Base-by-base conservation (phyloP, 148 eudicot species). In the Rhododendron williamsianum region DNA sequence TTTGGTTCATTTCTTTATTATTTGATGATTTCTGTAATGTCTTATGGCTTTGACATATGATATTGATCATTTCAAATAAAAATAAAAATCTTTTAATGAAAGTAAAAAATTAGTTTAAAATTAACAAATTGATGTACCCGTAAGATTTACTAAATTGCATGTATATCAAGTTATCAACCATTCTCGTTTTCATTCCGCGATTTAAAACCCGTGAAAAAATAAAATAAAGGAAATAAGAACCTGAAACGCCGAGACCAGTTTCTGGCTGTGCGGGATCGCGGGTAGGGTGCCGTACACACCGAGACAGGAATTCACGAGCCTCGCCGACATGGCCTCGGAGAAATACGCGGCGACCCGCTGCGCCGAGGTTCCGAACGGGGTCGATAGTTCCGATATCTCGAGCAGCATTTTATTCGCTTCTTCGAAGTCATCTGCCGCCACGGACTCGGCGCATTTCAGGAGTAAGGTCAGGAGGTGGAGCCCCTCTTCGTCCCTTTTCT, bases 281-380 rank as follows among this genome's bases (percentile, higher is more conserved):
- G 94, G 92, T 4, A 95, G 86, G 0, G 98, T 1, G 2, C 95
- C 88, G 90, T 92, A 89, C 30, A 97, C 92, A 3, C 96, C 98
- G 19, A 97, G 76, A 80, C 94, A 91, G 0, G 98, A 90, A 83
- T 82, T 92, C 5, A 94, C 82, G 1, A 97, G 87, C 7, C 99
- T 90, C 0, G 98, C 94, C 0, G 99, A 97, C 98, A 97, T 97
- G 36, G 98, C 99, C 81, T 95, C 98, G 0, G 99, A 97, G 91
- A 97, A 97, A 54, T 97, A 97, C 0, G 99, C 96, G 1, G 98
- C 99, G 1, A 97, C 98, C 9, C 99, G 91, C 82, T 97, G 99
- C 0, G 98, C 99, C 0, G 99, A 95, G 0, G 99, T 95, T 0
- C 98, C 98, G 78, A 91, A 95, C 0, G 99, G 99, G 8, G 97